These are phyloP conservation scores for Vanderwaltozyma tropicalis DNA, from an alignment of 805 yeast species.

Conservation along the genomic window DNA sequence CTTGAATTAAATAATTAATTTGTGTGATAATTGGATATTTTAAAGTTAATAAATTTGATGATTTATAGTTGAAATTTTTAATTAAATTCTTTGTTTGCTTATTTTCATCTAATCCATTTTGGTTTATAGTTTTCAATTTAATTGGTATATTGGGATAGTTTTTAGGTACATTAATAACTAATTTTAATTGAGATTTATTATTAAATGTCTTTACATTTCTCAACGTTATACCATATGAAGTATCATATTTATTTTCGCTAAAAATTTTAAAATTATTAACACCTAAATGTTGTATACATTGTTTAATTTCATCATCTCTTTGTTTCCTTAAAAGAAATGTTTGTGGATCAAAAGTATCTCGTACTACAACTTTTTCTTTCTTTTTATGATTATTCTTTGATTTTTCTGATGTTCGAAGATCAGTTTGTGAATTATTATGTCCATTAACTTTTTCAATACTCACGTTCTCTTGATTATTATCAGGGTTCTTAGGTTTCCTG, in stretches of 20 bases:
- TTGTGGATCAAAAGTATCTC: background rate
- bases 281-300: slow-evolving; percentile 12
- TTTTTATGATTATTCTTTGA: no score
- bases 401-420: background rate
- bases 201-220: slow-evolving; percentile 2
- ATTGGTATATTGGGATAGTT: slow-evolving; percentile 20
- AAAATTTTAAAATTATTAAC: slow-evolving; percentile 13
- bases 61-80: slow-evolving; percentile 17
- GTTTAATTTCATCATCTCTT: slow-evolving; percentile 13
- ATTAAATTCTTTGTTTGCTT: slow-evolving; percentile 4
- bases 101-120: slow-evolving; percentile 2
- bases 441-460: background rate
- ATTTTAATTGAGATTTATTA: slow-evolving; percentile 5
- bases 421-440: background rate
- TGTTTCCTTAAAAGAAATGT: background rate
- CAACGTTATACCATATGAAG: slow-evolving; percentile 14
- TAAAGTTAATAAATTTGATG: slow-evolving; percentile 6
- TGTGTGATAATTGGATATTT: slow-evolving; percentile 15
- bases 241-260: slow-evolving; percentile 13
- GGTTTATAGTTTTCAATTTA: slow-evolving; percentile 5
- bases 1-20: slow-evolving; percentile 17
- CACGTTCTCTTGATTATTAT: background rate
- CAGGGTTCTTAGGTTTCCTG: background rate
- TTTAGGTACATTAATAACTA: slow-evolving; percentile 13
- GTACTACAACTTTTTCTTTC: no score